Conservation (phyloP, 306 rosid genomes). For the Pachyrhizus erosus region DNA sequence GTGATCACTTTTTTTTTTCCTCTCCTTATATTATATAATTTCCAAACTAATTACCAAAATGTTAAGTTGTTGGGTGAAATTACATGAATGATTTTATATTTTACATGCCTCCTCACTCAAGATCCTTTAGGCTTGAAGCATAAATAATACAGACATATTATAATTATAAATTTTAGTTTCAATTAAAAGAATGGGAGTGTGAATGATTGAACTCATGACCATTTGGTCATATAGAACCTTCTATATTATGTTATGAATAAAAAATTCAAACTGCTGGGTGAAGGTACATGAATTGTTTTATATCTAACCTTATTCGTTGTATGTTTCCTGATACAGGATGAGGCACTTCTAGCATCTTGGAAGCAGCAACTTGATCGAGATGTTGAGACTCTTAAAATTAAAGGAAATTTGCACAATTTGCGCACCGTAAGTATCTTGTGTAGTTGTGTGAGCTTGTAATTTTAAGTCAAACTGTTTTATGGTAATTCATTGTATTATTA, state of each 20-base stretch:
- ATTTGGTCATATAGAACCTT: conserved; percentile 5
- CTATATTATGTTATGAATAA: background rate
- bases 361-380: conserved; percentile 92
- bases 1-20: background rate
- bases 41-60: background rate
- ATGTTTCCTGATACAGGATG: conserved; percentile 69
- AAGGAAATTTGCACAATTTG: conserved; percentile 84
- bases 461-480: background rate
- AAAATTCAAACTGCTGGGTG: background rate
- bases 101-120: background rate
- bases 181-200: background rate
- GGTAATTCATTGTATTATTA: background rate
- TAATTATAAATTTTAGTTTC: conserved; percentile 19
- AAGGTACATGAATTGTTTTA: background rate
- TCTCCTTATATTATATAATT: background rate
- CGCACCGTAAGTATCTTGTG: conserved; percentile 63
- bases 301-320: background rate
- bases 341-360: conserved; percentile 89
- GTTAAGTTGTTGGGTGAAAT: conserved; percentile 1
- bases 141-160: background rate
- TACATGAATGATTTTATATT: background rate
- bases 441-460: conserved; percentile 32
- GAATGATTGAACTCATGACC: conserved; percentile 19
- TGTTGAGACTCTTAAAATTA: conserved; percentile 90
- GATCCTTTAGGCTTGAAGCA: conserved; percentile 10